Conservation (phyloP, 495 filamentous ascomycete species). For the Xylaria palmicola region DNA sequence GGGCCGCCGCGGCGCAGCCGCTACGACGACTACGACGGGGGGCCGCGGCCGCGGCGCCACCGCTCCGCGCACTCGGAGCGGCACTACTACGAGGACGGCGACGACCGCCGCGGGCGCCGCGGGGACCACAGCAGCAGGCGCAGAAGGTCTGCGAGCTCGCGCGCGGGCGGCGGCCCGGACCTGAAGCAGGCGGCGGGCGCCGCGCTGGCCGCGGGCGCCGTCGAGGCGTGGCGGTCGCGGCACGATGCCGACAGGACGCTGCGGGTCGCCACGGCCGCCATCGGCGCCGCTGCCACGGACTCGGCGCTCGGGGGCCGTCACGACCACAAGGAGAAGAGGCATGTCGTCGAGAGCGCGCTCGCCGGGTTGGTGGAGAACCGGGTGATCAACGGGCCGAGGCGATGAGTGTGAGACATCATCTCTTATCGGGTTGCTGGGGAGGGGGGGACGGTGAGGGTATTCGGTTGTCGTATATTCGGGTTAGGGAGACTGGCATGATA, state of each 20-base stretch:
- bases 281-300: slow-evolving; percentile 15
- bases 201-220: slow-evolving; percentile 8
- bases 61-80: slow-evolving; percentile 1
- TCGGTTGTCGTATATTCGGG: too few relatives aligned
- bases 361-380: slow-evolving; percentile 18
- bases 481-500: too few relatives aligned
- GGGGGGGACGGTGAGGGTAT: too few relatives aligned
- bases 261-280: slow-evolving; percentile 14
- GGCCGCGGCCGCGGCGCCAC: background rate
- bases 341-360: slow-evolving; percentile 11
- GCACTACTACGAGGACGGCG: background rate
- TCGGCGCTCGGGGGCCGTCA: background rate
- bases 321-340: background rate
- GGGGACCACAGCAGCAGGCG: background rate
- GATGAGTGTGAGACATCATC: background rate
- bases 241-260: background rate
- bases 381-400: slow-evolving; percentile 14
- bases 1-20: slow-evolving; percentile 5
- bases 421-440: too few relatives aligned
- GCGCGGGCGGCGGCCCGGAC: background rate
- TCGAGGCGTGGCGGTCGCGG: slow-evolving; percentile 18
- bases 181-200: slow-evolving; percentile 12
- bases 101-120: background rate
- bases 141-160: background rate
- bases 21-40: background rate